phyloP scores from a whole-genome alignment of 2,329 filamentous ascomycete species.

The Botrytis galanthina region DNA sequence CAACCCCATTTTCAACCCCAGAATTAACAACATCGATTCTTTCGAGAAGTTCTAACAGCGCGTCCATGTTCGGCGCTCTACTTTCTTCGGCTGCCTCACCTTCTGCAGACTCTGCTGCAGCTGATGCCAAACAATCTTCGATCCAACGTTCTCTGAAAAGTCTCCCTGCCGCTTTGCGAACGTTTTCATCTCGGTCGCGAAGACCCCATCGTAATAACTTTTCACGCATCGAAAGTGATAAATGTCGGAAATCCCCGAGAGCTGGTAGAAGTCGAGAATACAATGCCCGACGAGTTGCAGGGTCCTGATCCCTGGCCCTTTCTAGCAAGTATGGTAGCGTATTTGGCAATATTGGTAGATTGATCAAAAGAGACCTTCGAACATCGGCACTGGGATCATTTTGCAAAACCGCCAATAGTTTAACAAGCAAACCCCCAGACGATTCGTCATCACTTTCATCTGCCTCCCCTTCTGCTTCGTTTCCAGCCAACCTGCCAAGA shows the following conservation, averaged over 20 bases:
- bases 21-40: conserved; percentile 91
- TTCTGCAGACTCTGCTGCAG: conserved; percentile 56
- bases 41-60: conserved; percentile 84
- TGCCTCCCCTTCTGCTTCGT: conserved; percentile 68
- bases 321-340: conserved; percentile 88
- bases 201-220: conserved; percentile 94
- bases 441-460: conserved; percentile 69
- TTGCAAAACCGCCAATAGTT: conserved; percentile 82
- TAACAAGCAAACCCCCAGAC: conserved; percentile 70
- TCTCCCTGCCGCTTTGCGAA: conserved; percentile 84
- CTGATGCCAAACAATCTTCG: conserved; percentile 79
- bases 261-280: conserved; percentile 86
- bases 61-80: conserved; percentile 71
- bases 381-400: conserved; percentile 96
- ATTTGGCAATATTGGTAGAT: conserved; percentile 79
- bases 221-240: conserved; percentile 91
- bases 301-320: conserved; percentile 83
- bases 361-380: conserved; percentile 79
- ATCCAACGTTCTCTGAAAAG: conserved; percentile 97
- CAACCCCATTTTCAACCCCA: conserved; percentile 84
- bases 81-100: conserved; percentile 48
- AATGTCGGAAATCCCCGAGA: conserved; percentile 88
- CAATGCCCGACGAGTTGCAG: conserved; percentile 76
- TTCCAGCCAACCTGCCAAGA: conserved; percentile 78
- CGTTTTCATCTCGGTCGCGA: conserved; percentile 88